phyloP scores from a whole-genome alignment of 768 basidiomycete species.

The Amyloporia xantha region DNA sequence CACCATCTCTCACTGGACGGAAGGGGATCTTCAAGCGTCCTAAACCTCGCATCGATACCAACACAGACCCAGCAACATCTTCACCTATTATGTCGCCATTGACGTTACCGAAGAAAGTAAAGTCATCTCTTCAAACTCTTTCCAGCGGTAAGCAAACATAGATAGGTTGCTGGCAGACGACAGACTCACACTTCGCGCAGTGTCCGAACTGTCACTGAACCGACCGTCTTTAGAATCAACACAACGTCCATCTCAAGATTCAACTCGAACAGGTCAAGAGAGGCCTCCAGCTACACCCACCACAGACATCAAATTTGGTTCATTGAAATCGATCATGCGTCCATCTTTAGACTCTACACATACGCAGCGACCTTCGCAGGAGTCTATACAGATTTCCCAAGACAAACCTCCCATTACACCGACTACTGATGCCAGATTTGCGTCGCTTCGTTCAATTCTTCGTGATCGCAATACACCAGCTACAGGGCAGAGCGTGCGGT shows the following conservation, averaged over 20 bases:
- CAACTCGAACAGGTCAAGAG: background rate
- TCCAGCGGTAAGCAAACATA: slow-evolving; percentile 18
- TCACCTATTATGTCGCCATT: background rate
- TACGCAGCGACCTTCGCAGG: slow-evolving; percentile 17
- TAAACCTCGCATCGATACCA: slow-evolving; percentile 33
- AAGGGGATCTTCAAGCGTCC: slow-evolving; percentile 52
- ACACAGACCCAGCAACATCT: slow-evolving; percentile 20
- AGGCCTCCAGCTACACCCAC: background rate
- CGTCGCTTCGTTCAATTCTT: slow-evolving; percentile 66
- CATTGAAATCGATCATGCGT: background rate
- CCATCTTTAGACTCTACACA: background rate
- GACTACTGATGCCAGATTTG: slow-evolving; percentile 31
- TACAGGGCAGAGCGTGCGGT: slow-evolving; percentile 74
- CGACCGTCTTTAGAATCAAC: slow-evolving; percentile 24
- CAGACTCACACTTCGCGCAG: slow-evolving; percentile 1
- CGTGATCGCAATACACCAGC: slow-evolving; percentile 67
- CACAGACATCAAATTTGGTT: slow-evolving; percentile 4
- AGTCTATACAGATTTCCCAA: slow-evolving; percentile 13
- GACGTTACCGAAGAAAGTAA: slow-evolving; percentile 46
- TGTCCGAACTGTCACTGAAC: slow-evolving; percentile 19
- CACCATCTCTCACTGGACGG: slow-evolving; percentile 42
- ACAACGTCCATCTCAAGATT: background rate
- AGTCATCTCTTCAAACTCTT: slow-evolving; percentile 23
- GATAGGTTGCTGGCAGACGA: background rate
- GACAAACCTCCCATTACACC: slow-evolving; percentile 28